Conservation (phyloP, 164 flowering plant species). For the Aristolochia californica region DNA sequence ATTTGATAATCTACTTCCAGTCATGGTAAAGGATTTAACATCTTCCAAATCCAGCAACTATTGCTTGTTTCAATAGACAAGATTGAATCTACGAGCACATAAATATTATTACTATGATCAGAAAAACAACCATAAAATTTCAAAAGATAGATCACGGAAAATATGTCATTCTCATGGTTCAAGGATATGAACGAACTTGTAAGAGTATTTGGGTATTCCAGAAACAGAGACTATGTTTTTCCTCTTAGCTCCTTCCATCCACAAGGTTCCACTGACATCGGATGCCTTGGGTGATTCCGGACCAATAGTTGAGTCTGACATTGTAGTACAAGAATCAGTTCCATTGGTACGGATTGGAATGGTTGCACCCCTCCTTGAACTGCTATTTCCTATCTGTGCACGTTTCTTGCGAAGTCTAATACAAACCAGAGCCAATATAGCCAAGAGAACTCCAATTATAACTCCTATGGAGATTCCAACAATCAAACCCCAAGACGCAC, state of each 20-base stretch:
- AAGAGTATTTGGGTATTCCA: conserved; percentile 82
- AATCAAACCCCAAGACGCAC: conserved; percentile 58
- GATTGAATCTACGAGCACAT: too few species aligned
- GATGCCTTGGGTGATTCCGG: conserved; percentile 72
- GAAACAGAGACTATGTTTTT: conserved; percentile 57
- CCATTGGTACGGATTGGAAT: conserved; percentile 81
- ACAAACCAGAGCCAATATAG: conserved; percentile 55
- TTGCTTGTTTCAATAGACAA: too few species aligned
- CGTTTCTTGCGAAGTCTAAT: conserved; percentile 54
- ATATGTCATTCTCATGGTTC: too few species aligned
- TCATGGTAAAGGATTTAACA: too few species aligned
- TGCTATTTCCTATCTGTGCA: conserved; percentile 77
- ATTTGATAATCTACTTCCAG: too few species aligned
- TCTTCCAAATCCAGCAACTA: too few species aligned
- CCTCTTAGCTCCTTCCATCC: conserved; percentile 69
- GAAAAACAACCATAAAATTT: too few species aligned
- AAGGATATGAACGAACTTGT: conserved; percentile 46
- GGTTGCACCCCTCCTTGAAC: conserved; percentile 70
- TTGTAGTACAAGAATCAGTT: conserved; percentile 47
- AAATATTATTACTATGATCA: too few species aligned
- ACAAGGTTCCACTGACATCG: conserved; percentile 33
- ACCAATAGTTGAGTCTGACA: conserved; percentile 79
- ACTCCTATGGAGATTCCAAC: conserved; percentile 88
- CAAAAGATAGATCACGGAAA: too few species aligned
- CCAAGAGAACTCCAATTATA: conserved; percentile 74